A percentile compares a stretch with the other conserved stretches of the same genome.
Evolutionary conservation across 208 protist species (phyloP).

Genomic region (Borovskyia barvae): DNA sequence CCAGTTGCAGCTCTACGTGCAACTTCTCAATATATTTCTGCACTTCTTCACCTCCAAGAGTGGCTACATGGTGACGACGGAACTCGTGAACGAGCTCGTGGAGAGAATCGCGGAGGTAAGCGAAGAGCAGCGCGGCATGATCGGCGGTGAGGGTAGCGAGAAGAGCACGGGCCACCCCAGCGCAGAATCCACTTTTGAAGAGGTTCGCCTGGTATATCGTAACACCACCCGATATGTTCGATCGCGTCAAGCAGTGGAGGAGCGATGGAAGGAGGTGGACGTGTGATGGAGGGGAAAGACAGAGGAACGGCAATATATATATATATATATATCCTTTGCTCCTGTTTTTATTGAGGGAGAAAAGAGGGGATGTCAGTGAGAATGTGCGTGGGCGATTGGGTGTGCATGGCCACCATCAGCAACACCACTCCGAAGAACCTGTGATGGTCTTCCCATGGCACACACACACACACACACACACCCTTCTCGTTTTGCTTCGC

Average conservation of each 20-base stretch:
- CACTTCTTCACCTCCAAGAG: constrained; percentile 92
- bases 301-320: background rate
- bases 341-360: constrained; percentile 11
- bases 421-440: too few species aligned
- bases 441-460: background rate
- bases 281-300: constrained; percentile 16
- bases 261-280: constrained; percentile 71
- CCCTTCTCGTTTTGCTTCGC: background rate
- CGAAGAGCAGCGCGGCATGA: constrained; percentile 23
- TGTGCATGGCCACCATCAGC: background rate
- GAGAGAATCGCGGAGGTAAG: constrained; percentile 57
- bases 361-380: too few species aligned
- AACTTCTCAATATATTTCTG: constrained; percentile 94
- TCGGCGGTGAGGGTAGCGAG: background rate
- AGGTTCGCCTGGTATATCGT: constrained; percentile 44
- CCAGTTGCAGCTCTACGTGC: constrained; percentile 92
- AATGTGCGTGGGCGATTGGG: background rate
- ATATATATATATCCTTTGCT: background rate
- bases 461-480: background rate
- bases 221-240: constrained; percentile 80
- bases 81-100: constrained; percentile 48
- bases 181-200: constrained; percentile 24
- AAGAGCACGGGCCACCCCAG: background rate
- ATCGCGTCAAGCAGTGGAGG: constrained; percentile 53
- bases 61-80: constrained; percentile 47